A percentile compares a stretch with the other conserved stretches of the same genome.
Evolutionary conservation across 179 eudicot genomes (phyloP).

Genomic region (Sideroxylon spinosum): DNA sequence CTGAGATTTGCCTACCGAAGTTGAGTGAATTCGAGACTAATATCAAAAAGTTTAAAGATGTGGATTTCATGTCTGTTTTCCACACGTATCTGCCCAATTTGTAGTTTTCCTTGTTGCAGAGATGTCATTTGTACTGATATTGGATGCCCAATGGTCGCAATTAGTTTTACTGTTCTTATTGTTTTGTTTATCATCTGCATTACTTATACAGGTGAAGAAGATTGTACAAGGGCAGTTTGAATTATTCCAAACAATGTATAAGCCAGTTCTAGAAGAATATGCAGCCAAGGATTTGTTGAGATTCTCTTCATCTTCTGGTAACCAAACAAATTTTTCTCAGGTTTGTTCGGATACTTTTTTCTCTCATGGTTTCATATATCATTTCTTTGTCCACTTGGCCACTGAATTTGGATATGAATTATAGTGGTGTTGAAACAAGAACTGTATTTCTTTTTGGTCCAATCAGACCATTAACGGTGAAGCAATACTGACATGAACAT

Average conservation of each 20-base stretch:
- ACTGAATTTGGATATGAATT: not conserved
- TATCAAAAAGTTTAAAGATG: not conserved
- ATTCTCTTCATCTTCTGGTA: slow-evolving; percentile 43
- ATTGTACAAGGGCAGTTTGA: slow-evolving; percentile 81
- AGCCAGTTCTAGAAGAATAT: slow-evolving; percentile 67
- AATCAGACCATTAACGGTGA: not conserved
- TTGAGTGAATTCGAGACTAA: not conserved
- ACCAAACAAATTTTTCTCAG: slow-evolving; percentile 54
- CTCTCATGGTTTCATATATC: not conserved
- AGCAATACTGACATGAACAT: not conserved
- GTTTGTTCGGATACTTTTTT: slow-evolving; percentile 29
- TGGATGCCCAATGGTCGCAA: not conserved
- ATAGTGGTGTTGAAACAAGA: not conserved
- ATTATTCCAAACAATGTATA: slow-evolving; percentile 65
- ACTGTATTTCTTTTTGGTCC: not conserved
- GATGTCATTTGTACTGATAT: slow-evolving; percentile 2
- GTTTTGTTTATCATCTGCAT: slow-evolving; percentile 11
- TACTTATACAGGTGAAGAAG: slow-evolving; percentile 62
- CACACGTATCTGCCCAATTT: not conserved
- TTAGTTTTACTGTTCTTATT: not conserved
- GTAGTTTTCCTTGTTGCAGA: slow-evolving; percentile 2
- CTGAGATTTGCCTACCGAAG: not conserved
- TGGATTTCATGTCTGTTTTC: not conserved
- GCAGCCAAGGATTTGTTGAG: slow-evolving; percentile 62
- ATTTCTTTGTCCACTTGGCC: not conserved